Percentiles rank a stretch among this genome's conserved stretches.
Conservation (phyloP, 768 basidiomycete species). For the Lactifluus rugatus region DNA sequence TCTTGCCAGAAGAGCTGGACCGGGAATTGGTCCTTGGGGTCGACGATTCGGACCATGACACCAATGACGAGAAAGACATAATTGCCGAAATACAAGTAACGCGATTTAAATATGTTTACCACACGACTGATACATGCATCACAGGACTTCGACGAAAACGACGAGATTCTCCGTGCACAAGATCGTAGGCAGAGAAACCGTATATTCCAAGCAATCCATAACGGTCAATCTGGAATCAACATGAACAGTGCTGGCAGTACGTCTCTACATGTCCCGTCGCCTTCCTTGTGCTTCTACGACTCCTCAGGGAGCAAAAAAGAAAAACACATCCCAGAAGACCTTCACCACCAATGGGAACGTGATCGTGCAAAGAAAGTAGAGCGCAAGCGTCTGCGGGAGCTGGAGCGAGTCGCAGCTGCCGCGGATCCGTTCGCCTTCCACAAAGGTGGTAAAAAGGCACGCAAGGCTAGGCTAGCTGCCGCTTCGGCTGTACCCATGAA, state of each 20-base stretch:
- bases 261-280: slow-evolving; percentile 22
- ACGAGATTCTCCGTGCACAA: slow-evolving; percentile 35
- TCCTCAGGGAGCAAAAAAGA: slow-evolving; percentile 38
- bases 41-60: neutral
- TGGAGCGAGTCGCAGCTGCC: slow-evolving; percentile 44
- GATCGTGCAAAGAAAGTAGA: slow-evolving; percentile 82
- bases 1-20: slow-evolving; percentile 17
- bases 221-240: slow-evolving; percentile 39
- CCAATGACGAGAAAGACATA: slow-evolving; percentile 29
- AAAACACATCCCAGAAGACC: slow-evolving; percentile 40
- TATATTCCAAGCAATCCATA: slow-evolving; percentile 48
- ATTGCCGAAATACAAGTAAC: slow-evolving; percentile 21
- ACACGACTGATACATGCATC: neutral
- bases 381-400: slow-evolving; percentile 50
- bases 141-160: slow-evolving; percentile 43
- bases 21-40: neutral
- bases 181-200: slow-evolving; percentile 44
- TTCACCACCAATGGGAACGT: slow-evolving; percentile 64
- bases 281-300: neutral
- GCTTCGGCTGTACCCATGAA: slow-evolving; percentile 40
- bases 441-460: slow-evolving; percentile 59
- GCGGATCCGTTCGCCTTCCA: slow-evolving; percentile 54
- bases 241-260: slow-evolving; percentile 35
- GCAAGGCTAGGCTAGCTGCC: slow-evolving; percentile 56
- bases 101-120: slow-evolving; percentile 7